Evolutionary conservation across 2,329 filamentous ascomycete genomes (phyloP), one percentile per base, ranked within the genome.

Genomic region (Ascochyta fabae): DNA sequence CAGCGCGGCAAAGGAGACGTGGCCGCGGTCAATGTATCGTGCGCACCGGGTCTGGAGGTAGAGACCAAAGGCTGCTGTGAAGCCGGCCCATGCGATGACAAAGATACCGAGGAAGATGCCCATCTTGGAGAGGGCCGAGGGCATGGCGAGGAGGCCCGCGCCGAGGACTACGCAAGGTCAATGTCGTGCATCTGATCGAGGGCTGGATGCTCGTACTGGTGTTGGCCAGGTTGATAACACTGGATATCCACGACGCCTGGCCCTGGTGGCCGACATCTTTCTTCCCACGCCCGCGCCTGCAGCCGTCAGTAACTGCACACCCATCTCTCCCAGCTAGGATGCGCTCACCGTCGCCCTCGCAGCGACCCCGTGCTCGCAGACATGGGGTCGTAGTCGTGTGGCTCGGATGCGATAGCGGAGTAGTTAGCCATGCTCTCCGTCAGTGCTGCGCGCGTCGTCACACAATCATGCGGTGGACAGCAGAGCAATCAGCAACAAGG

Each of bases 21-120:
- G 86, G 38, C 95, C 95, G 59, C 92, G 86, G 62, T 98, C 95
- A 61, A 99, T 83, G 75, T 99, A 99, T 73, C 91, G 86, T 5
- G 95, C 90, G 80, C 95, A 98, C 79, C 90, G 87, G 31, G 93
- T 89, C 75, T 99, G 95, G 6, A 99, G 87, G 74, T 98, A 99
- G 29, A 99, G 85, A 22, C 95, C 95, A 69, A 99, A 96, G 43
- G 91, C 92, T 22, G 94, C 88, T 4, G 91, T 95, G 35, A 92
- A 73, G 45, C 91, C 95, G 29, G 94, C 94, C 93, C 95, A 99
- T 15, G 96, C 49, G 57, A 99, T 95, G 39, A 98, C 86, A 51
- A 93, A 78, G 31, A 88, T 84, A 39, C 95, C 95, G 29, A 97
- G 84, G 61, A 90, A 80, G 65, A 99, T 93, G 69, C 95, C 95